Conservation (phyloP, 2,329 filamentous ascomycete species). For the Sclerotinia trifoliorum region DNA sequence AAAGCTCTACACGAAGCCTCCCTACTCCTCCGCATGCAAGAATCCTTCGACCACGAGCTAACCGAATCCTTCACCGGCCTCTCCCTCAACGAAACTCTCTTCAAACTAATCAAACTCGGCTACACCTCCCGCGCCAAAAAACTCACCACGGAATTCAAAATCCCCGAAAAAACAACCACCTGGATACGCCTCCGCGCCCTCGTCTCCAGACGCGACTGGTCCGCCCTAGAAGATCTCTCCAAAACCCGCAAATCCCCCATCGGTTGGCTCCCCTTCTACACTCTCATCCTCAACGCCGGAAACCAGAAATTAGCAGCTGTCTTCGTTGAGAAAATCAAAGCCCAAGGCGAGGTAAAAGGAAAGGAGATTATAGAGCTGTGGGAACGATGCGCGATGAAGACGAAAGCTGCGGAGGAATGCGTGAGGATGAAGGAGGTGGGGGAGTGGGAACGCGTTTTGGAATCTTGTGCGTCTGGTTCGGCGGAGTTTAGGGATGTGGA, state of each 20-base stretch:
- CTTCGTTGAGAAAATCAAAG: constrained; percentile 97
- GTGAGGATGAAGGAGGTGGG: constrained; percentile 75
- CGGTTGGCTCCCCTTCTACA: constrained; percentile 94
- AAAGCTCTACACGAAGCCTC: constrained; percentile 76
- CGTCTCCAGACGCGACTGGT: constrained; percentile 88
- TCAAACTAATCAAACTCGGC: constrained; percentile 78
- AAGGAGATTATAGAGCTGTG: constrained; percentile 67
- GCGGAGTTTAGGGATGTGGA: constrained; percentile 76
- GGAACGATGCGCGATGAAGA: constrained; percentile 88
- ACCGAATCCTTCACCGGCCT: constrained; percentile 74
- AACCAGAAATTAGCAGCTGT: constrained; percentile 82
- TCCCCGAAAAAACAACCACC: constrained; percentile 85
- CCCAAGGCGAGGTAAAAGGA: constrained; percentile 87
- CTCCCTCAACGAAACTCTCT: constrained; percentile 87
- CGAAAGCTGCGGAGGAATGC: constrained; percentile 89
- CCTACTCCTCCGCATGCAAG: constrained; percentile 79
- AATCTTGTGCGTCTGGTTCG: constrained; percentile 68
- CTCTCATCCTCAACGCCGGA: constrained; percentile 81
- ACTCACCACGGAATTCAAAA: constrained; percentile 87
- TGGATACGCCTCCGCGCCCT: constrained; percentile 85
- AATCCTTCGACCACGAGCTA: constrained; percentile 81
- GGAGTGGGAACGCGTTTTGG: constrained; percentile 69
- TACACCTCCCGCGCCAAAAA: constrained; percentile 84
- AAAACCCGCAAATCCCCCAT: constrained; percentile 83
- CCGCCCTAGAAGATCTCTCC: constrained; percentile 82